Percentiles rank a stretch among this genome's conserved stretches.
Conservation (phyloP, 805 yeast genomes). For the Novakomyces olei region DNA sequence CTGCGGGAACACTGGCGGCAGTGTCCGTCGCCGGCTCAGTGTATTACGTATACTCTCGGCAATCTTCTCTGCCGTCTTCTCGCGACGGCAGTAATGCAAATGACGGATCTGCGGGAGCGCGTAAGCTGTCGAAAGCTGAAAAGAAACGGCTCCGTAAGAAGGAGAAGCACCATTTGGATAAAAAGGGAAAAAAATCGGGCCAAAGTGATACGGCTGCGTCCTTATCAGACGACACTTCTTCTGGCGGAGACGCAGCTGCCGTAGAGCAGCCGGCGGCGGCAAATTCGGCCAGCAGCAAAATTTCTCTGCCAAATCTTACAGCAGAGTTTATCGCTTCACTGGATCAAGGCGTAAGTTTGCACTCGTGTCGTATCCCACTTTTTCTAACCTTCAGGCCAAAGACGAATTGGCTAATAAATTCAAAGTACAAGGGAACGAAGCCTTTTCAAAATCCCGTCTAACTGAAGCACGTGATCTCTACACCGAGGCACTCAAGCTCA, state of each 20-base stretch:
- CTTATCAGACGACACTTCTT: not conserved
- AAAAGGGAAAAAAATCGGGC: conserved; percentile 3
- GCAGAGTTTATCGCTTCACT: conserved; percentile 4
- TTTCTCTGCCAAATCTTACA: conserved; percentile 24
- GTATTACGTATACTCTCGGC: conserved; percentile 8
- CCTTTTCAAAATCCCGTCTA: conserved; percentile 47
- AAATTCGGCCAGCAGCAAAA: conserved; percentile 25
- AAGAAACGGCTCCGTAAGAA: not conserved
- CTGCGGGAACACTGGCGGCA: conserved; percentile 9
- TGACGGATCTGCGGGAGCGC: conserved; percentile 6
- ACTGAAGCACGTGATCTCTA: conserved; percentile 62
- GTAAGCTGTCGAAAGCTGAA: conserved; percentile 1
- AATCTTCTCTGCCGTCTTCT: conserved; percentile 1
- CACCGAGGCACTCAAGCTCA: conserved; percentile 49
- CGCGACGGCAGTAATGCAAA: conserved; percentile 8
- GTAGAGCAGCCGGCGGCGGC: conserved; percentile 21
- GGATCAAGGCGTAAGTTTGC: too few relatives aligned
- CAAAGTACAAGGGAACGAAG: conserved; percentile 75
- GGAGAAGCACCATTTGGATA: conserved; percentile 2
- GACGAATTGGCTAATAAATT: conserved; percentile 38
- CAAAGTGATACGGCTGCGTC: conserved; percentile 2
- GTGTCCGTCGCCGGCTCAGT: conserved; percentile 11
- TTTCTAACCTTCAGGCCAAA: conserved; percentile 1
- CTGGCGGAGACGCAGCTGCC: conserved; percentile 4
- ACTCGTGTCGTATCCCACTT: not conserved